Evolutionary conservation across 768 basidiomycete species (phyloP).

Genomic region (Podaxis sp.): DNA sequence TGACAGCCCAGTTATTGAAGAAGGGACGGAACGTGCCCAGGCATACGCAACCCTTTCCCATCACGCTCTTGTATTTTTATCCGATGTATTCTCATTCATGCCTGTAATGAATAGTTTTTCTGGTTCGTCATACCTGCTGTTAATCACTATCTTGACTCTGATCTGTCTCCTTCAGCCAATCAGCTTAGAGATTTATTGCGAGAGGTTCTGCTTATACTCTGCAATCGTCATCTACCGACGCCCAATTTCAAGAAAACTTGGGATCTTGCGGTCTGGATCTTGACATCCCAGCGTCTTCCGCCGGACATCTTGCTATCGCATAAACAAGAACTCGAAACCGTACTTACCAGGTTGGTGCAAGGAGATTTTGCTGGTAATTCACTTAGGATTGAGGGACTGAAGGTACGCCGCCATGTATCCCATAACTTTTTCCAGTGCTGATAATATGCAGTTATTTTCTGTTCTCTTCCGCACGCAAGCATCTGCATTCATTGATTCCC

Average conservation of each 20-base stretch:
- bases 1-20: conserved; percentile 24
- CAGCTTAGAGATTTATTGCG: conserved; percentile 44
- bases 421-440: neutral
- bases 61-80: conserved; percentile 48
- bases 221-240: conserved; percentile 30
- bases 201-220: conserved; percentile 43
- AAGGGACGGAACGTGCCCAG: conserved; percentile 37
- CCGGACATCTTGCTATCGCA: conserved; percentile 27
- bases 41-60: conserved; percentile 49
- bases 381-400: conserved; percentile 1
- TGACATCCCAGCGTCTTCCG: conserved; percentile 50
- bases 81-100: conserved; percentile 49
- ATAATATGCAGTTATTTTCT: conserved; percentile 1
- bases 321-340: conserved; percentile 1
- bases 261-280: conserved; percentile 46
- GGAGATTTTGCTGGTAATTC: conserved; percentile 5
- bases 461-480: neutral
- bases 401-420: neutral
- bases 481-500: neutral
- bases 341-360: neutral
- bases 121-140: conserved; percentile 34
- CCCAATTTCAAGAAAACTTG: conserved; percentile 43
- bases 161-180: conserved; percentile 27
- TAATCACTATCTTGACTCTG: neutral
- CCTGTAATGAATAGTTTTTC: conserved; percentile 44